Evolutionary conservation across 2,329 filamentous ascomycete species (phyloP), one percentile per base, ranked within the genome.

Genomic region (Diplodia sapinea): DNA sequence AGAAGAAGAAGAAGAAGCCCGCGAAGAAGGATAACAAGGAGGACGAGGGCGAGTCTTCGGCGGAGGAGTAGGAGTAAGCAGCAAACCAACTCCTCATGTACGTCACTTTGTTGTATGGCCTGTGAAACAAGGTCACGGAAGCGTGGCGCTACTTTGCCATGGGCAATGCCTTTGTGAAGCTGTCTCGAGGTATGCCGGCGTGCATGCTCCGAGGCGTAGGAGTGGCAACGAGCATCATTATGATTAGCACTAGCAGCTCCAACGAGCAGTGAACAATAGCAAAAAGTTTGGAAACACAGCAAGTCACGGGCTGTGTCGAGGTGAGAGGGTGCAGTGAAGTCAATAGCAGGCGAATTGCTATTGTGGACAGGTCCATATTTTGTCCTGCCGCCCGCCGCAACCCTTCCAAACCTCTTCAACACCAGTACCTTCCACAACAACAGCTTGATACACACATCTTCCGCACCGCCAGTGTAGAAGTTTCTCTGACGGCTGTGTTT

Each of bases 1-100:
- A 93, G 85, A 95, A 91, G 85, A 94, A 93, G 86, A 80, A 79
- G 77, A 96, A 94, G 88, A 91, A 90, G 77, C 78, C 82, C 69
- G 82, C 84, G 81, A 91, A 91, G 86, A 90, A 90, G 87, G 77
- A 80, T 26, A 78, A 77, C 26, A 88, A 87, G 81, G 84, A 86
- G 77, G 77, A 82, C 36, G 79, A 76, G 20, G 77, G 74, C 65
- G 75, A 79, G 68, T 74, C 73, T 66, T 75, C 74, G 55, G 78
- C 79, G 64, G 78, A 81, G 67, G 78, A 80, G 69, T 76, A 73
- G 68, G 47, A 26, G n/a, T 62, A 20, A 59, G 54, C 52, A 26
- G 13, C 17, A 31, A 12, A 31, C 29, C 15, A 47, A 20, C 11
- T n/a, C 33, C 61, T 51, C 43, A 31, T 49, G 31, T 61, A 13